Base-by-base conservation (phyloP, 1,284 basidiomycete genomes). In the Pseudozyma pruni region DNA sequence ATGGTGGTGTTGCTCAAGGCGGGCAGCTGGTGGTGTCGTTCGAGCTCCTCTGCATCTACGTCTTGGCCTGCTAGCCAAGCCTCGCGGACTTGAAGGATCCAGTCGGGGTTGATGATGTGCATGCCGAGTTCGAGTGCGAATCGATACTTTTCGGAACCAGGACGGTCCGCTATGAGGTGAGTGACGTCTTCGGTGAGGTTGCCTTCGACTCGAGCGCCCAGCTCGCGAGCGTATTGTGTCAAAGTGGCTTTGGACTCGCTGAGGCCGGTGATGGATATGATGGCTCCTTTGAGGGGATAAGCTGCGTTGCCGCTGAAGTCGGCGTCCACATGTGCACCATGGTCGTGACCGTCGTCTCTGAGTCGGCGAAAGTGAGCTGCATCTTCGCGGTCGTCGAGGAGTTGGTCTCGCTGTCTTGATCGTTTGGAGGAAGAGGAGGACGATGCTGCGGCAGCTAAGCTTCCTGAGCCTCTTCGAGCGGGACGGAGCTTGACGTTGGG, bases 141-240 rank as follows among this genome's bases (percentile, higher is more conserved):
- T 88, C 91, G 74, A 78, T 93, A 93, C 79, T 93, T 93, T n/a
- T 88, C 86, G 22, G 90, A 88, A 7, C 90, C 90, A 63, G 89
- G 88, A 16, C 84, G 83, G 25, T 83, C 84, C 1, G 91, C 90
- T 41, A 93, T 84, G 33, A 93, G 86, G 83, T 93, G 91, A 0
- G 91, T 93, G 25, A 91, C 90, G 47, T 86, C 86, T 79, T 91
- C 90, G 0, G 90, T 92, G 52, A 93, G 88, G 53, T 90, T 88
- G 19, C 83, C 86, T 9, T 87, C 85, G 39, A 87, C 85, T 23
- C 85, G 83, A 14, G 90, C 91, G 14, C 91, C 92, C 8, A 93
- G 87, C 76, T 91, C 89, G 25, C 88, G 81, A 2, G 90, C 91
- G 75, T 89, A 86, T 59, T 89, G 89, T 76, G 90, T 90, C 29